Conservation (phyloP, 2,329 filamentous ascomycete species). For the Talaromyces sp. region DNA sequence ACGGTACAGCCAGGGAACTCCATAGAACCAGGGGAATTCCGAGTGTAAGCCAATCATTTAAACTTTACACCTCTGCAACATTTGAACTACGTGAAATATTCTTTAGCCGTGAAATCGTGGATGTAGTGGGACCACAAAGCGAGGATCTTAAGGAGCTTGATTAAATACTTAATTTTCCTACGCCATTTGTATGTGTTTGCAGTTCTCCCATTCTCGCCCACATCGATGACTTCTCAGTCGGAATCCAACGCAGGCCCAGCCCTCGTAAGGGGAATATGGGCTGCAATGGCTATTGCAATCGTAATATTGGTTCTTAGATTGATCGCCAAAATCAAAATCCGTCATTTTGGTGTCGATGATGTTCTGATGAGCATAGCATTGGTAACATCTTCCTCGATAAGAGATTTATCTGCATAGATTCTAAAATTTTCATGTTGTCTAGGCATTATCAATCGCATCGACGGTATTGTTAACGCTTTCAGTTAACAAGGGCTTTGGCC, state of each 20-base stretch:
- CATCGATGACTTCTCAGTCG: not conserved
- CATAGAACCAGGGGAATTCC: not conserved
- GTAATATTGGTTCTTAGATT: not conserved
- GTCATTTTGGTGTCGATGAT: conserved; percentile 5
- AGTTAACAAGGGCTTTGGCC: conserved; percentile 1
- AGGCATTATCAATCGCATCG: not conserved
- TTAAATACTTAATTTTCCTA: not conserved
- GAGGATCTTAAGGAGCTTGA: not conserved
- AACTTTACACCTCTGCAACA: not conserved
- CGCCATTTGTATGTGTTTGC: not conserved
- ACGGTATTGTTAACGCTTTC: not conserved
- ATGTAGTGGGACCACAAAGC: not conserved
- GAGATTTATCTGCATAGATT: conserved; percentile 5
- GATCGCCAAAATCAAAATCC: conserved; percentile 4
- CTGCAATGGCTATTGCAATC: not conserved
- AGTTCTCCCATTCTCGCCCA: not conserved
- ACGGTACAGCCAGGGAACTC: not conserved
- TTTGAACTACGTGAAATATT: not conserved
- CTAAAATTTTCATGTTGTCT: not conserved
- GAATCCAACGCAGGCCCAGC: not conserved
- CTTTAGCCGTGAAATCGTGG: not conserved
- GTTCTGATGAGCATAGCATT: conserved; percentile 3
- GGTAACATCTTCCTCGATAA: conserved; percentile 8
- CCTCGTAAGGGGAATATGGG: not conserved
- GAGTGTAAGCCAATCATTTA: not conserved